Conservation (phyloP, 257 asterid species). For the Solanum gandarillasii region DNA sequence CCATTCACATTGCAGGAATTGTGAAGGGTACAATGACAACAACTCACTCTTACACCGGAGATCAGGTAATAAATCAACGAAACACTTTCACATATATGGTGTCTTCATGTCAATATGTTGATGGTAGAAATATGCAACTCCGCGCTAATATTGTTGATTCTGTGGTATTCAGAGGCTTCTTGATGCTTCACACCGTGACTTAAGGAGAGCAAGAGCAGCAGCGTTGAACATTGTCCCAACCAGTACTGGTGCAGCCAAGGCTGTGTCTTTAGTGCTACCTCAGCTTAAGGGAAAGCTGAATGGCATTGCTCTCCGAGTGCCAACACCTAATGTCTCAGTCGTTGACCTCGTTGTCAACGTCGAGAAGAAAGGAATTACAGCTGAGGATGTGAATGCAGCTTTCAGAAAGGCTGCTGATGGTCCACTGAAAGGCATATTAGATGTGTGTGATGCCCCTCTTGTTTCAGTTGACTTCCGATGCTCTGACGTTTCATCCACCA, state of each 20-base stretch:
- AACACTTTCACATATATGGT: neutral
- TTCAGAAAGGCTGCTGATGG: constrained; percentile 87
- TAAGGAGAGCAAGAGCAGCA: constrained; percentile 88
- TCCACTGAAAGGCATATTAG: constrained; percentile 59
- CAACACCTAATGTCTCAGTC: constrained; percentile 91
- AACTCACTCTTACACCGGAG: constrained; percentile 96
- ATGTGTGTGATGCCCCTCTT: constrained; percentile 66
- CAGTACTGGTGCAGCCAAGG: constrained; percentile 96
- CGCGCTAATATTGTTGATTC: neutral
- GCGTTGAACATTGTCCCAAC: constrained; percentile 92
- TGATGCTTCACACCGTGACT: constrained; percentile 86
- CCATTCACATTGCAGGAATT: constrained; percentile 45
- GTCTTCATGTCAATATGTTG: neutral
- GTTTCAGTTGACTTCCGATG: constrained; percentile 87
- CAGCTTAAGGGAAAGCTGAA: constrained; percentile 90
- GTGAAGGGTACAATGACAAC: constrained; percentile 98
- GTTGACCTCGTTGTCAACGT: constrained; percentile 82
- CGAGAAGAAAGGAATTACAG: constrained; percentile 66
- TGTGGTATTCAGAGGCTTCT: constrained; percentile 56
- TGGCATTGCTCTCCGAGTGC: constrained; percentile 90
- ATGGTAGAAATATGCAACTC: neutral
- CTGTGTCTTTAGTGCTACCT: constrained; percentile 85
- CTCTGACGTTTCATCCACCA: constrained; percentile 66
- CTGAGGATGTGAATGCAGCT: constrained; percentile 78
- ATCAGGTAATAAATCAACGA: constrained; percentile 40